Base-by-base conservation (phyloP, 169 alveolate genomes). In the Eimeria maxima region DNA sequence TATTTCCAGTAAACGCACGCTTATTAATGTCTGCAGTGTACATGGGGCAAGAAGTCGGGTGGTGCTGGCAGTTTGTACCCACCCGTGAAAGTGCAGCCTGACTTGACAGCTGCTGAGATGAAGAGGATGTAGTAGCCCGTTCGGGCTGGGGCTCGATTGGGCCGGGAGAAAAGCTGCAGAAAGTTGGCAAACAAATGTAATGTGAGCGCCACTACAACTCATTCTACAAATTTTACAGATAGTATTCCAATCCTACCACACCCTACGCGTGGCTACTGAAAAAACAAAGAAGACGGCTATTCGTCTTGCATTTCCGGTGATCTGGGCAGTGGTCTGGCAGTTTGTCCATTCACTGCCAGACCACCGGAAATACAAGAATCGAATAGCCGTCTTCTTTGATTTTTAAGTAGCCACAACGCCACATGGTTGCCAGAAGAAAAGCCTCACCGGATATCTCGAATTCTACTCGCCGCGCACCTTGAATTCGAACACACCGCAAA, bases 391-490 rank as follows among this genome's bases (percentile, higher is more conserved):
- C 29, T 76, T 47, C 13, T 16, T 42, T 76, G 65, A 13, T 18
- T 44, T 76, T n/a, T 22, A 14, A 3, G 87, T 24, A 69, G 50
- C 80, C 45, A 11, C 7, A 45, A 44, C 65, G 10, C 33, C 2
- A 73, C n/a, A 11, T 38, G 55, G 84, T 22, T 14, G 57, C 53
- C 38, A 24, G 11, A 44, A 33, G 81, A 44, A 11, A 76, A 0
- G 53, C 38, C 91, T 53, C 65, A 83, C 91, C 91, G 91, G 73
- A 83, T 50, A 44, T 83, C 91, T 83, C 91, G 69, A 50, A 83
- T 83, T 83, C 91, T 50, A 57, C 65, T 83, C 91, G 91, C 91
- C 13, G 91, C 91, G 76, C 91, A 83, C 91, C 91, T 83, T 55
- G 65, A 18, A 76, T 44, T 5, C 87, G 45, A 47, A 20, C 80